phyloP scores from a whole-genome alignment of 441 rosid species.

The Melastoma candidum region DNA sequence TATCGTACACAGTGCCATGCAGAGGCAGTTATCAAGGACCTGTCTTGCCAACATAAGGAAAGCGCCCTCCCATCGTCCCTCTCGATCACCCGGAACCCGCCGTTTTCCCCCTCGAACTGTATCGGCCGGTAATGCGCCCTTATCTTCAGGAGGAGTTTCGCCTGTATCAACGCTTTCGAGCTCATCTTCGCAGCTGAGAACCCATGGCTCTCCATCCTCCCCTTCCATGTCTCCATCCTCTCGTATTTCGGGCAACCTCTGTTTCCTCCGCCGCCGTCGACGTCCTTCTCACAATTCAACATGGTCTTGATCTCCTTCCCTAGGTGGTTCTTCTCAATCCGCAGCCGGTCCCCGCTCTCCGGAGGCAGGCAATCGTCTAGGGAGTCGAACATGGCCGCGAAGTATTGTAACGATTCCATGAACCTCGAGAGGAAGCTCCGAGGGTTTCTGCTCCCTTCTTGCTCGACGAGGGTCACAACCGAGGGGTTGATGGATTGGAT shows the following conservation, averaged over 20 bases:
- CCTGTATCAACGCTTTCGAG: constrained; percentile 52
- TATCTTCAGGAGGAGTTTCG: constrained; percentile 48
- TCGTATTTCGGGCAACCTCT: constrained; percentile 18
- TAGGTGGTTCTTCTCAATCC: constrained; percentile 51
- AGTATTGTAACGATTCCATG: constrained; percentile 55
- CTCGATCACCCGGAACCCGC: constrained; percentile 42
- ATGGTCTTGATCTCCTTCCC: constrained; percentile 48
- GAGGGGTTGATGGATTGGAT: constrained; percentile 38
- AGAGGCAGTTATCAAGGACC: constrained; percentile 46
- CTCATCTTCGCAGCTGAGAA: constrained; percentile 38
- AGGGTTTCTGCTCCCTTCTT: constrained; percentile 35
- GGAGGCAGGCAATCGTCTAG: constrained; percentile 51
- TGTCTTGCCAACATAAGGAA: constrained; percentile 56
- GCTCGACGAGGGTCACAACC: constrained; percentile 45
- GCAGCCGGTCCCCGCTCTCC: constrained; percentile 40
- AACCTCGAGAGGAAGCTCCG: constrained; percentile 43
- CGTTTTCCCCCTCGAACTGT: constrained; percentile 34
- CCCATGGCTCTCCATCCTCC: constrained; percentile 51
- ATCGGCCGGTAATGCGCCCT: constrained; percentile 36
- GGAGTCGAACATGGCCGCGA: constrained; percentile 65
- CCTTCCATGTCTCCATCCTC: constrained; percentile 51
- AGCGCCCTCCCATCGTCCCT: constrained; percentile 45
- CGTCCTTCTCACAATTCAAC: constrained; percentile 28
- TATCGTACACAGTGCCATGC: constrained; percentile 46
- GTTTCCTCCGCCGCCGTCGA: background rate